Percentiles rank a stretch among this genome's conserved stretches.
These are phyloP conservation scores for Candida nitratophila DNA, from an alignment of 805 yeast species.

Conservation along the genomic window DNA sequence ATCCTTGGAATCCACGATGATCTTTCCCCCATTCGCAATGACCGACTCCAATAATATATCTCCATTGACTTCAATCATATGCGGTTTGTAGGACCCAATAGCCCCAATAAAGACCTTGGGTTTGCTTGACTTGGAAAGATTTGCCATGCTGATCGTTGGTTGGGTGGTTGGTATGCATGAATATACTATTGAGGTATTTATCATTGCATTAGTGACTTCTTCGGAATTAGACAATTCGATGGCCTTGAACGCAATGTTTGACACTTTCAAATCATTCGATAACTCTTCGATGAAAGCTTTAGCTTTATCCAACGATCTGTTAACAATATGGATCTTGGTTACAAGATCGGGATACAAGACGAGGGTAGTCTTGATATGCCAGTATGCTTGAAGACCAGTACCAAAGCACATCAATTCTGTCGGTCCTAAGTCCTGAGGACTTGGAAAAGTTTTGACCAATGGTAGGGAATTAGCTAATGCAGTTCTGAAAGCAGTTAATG, in stretches of 20 bases:
- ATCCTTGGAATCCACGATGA: conserved; percentile 53
- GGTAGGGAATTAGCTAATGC: conserved; percentile 51
- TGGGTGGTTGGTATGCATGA: conserved; percentile 55
- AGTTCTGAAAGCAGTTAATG: conserved; percentile 61
- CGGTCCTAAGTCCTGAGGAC: conserved; percentile 8
- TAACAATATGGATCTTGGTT: conserved; percentile 35
- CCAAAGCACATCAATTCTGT: conserved; percentile 39
- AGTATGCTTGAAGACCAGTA: conserved; percentile 55
- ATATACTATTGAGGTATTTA: conserved; percentile 40
- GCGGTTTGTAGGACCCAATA: conserved; percentile 64
- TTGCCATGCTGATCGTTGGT: conserved; percentile 33
- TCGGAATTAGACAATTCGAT: conserved; percentile 13
- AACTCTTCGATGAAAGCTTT: conserved; percentile 22
- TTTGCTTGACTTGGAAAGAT: conserved; percentile 18
- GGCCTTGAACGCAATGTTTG: conserved; percentile 16
- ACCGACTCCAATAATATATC: conserved; percentile 29
- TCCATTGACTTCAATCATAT: conserved; percentile 55
- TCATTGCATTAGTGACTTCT: conserved; percentile 20
- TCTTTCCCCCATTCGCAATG: conserved; percentile 29
- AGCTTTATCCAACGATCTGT: conserved; percentile 37
- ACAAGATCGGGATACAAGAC: conserved; percentile 31
- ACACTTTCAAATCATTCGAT: conserved; percentile 20
- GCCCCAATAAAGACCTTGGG: conserved; percentile 40
- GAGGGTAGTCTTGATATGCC: conserved; percentile 49
- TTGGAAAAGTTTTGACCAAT: conserved; percentile 29